A percentile compares a stretch with the other conserved stretches of the same genome.
Conservation (phyloP, 2,329 filamentous ascomycete species). For the Penicillium sp. region DNA sequence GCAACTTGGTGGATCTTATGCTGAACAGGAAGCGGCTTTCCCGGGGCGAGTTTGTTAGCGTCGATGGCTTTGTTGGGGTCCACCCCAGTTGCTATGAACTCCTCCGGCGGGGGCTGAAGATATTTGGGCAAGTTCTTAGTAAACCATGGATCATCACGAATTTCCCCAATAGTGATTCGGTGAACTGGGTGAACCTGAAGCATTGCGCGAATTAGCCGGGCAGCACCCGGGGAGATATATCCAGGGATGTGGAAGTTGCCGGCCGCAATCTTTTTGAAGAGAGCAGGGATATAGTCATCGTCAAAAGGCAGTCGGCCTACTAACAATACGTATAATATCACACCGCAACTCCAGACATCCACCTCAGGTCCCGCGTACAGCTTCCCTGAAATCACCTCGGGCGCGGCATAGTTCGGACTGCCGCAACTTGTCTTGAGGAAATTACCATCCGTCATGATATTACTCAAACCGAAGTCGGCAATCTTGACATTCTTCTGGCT, state of each 20-base stretch:
- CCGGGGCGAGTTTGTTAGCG: constrained; percentile 71
- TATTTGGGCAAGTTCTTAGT: constrained; percentile 78
- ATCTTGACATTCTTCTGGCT: constrained; percentile 98
- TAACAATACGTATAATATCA: constrained; percentile 61
- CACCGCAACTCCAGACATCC: constrained; percentile 71
- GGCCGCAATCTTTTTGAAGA: constrained; percentile 96
- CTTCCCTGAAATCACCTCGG: constrained; percentile 96
- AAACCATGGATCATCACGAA: constrained; percentile 92
- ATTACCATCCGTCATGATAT: constrained; percentile 99
- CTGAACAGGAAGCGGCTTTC: constrained; percentile 70
- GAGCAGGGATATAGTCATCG: constrained; percentile 93
- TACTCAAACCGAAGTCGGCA: constrained; percentile 95
- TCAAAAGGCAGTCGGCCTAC: constrained; percentile 78
- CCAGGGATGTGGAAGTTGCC: constrained; percentile 88
- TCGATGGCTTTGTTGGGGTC: constrained; percentile 89
- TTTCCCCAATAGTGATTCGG: constrained; percentile 88
- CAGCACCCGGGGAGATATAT: constrained; percentile 80
- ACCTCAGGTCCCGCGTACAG: constrained; percentile 96
- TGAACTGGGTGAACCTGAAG: constrained; percentile 91
- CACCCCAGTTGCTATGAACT: constrained; percentile 89
- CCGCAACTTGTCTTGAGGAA: constrained; percentile 98
- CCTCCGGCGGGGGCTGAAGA: constrained; percentile 77
- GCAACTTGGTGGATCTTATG: constrained; percentile 89
- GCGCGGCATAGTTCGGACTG: constrained; percentile 95
- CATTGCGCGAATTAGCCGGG: constrained; percentile 76